Conservation (phyloP, 768 basidiomycete genomes). For the Basidioascus undulatus region DNA sequence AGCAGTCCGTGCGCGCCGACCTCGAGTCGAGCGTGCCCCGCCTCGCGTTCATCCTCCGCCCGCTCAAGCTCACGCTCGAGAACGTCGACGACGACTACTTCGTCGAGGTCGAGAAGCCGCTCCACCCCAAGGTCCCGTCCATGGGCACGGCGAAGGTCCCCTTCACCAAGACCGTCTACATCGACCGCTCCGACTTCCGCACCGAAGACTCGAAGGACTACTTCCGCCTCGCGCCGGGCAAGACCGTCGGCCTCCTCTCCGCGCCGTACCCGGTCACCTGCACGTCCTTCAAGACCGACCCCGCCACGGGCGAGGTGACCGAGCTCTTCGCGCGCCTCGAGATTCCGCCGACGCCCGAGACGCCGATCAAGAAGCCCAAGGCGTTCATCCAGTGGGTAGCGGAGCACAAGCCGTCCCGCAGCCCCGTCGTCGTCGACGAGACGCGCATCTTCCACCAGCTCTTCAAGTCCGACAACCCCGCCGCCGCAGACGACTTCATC, state of each 20-base stretch:
- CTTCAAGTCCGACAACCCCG: constrained; percentile 82
- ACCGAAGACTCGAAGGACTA: constrained; percentile 78
- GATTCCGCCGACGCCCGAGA: constrained; percentile 21
- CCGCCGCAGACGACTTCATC: constrained; percentile 42
- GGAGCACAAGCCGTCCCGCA: constrained; percentile 47
- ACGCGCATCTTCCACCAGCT: constrained; percentile 75
- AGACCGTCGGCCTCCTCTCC: constrained; percentile 89
- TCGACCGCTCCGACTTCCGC: constrained; percentile 83
- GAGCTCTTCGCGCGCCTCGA: constrained; percentile 64
- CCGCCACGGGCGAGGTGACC: constrained; percentile 40
- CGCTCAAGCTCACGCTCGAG: constrained; percentile 73
- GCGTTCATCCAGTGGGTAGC: constrained; percentile 96
- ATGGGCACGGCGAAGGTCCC: constrained; percentile 61
- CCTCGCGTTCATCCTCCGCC: constrained; percentile 70
- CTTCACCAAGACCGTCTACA: constrained; percentile 71
- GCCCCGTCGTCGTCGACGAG: constrained; percentile 67
- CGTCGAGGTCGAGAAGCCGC: constrained; percentile 59
- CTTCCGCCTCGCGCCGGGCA: constrained; percentile 90
- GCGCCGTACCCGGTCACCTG: constrained; percentile 80
- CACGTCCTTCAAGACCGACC: constrained; percentile 61
- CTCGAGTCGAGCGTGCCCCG: constrained; percentile 72
- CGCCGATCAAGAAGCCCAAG: constrained; percentile 45
- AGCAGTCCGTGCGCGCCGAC: constrained; percentile 64
- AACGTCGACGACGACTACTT: constrained; percentile 72
- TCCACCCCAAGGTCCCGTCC: constrained; percentile 79